Base-by-base conservation (phyloP, 1,284 basidiomycete genomes). In the Cryptococcus sp. region DNA sequence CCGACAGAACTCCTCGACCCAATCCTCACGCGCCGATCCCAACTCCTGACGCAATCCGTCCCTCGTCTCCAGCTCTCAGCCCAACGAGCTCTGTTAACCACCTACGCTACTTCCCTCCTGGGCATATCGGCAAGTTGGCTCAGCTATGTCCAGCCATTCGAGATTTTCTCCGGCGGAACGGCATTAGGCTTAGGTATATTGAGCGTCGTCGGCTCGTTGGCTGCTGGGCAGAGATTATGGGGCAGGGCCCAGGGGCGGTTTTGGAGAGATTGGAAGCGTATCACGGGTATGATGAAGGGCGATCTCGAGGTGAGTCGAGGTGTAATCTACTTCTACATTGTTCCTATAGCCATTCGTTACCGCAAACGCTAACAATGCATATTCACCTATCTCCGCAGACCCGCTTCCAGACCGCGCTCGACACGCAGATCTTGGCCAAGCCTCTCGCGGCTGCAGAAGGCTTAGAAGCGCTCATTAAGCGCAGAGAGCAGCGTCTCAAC, bases 161-260 rank as follows among this genome's bases (percentile, higher is more conserved):
- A 55, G 35, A 5, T 69, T 3, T 54, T 61, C 11, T 70, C 66
- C 15, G 51, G 58, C 0, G 53, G 67, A 7, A 88, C 87, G 0
- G 86, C 87, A 0, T 67, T 85, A 19, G 89, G 86, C 0, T 75
- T 84, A 0, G 89, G 87, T 5, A 74, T 84, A 40, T 73, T 93
- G 6, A 79, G 82, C 6, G 78, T 83, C 0, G 75, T 85, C 15
- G 69, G 76, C 0, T 84, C 86, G 23, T 60, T 91, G 40, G 81
- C 88, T 25, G 87, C 88, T 84, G 86, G 85, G 7, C 82, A 89
- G 19, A 84, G 84, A 3, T 80, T 81, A 58, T 93, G 90, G 89
- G 86, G 87, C 53, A 83, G 80, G 62, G 86, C 86, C 3, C 88
- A 90, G 75, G 80, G 72, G 54, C 79, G 77, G 50, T 93, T 90